Base-by-base conservation (phyloP, 2,329 filamentous ascomycete species). In the Neodidymelliopsis sp. region DNA sequence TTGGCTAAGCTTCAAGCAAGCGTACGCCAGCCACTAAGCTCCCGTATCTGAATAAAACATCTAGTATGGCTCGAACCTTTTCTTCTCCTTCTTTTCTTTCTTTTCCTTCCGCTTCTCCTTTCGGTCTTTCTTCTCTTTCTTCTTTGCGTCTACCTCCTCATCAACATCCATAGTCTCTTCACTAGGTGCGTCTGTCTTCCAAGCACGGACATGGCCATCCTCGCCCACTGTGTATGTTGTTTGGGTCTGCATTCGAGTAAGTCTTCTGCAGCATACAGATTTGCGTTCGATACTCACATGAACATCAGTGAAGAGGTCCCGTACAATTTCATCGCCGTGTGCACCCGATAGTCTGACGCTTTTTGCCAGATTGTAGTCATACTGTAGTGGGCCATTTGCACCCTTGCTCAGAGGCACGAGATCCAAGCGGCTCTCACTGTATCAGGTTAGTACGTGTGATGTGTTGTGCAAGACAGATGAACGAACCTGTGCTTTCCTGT, bases 401-500 rank as follows among this genome's bases (percentile, higher is more conserved):
- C 48, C 57, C 19, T 66, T 68, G 11, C 51, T 48, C 4, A 74
- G 49, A 1, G 68, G 68, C 10, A 71, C 64, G 12, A 75, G 57
- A 23, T 66, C 64, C 0, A 73, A 48, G 8, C 54, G 50, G 19
- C 59, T 55, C 16, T 62, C 56, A 25, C 70, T 73, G 30, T 24
- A 1, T 10, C 7, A 4, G 6, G 20, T 62, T n/a, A 56, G 47
- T 15, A 41, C 11, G 16, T 9, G 23, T 18, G 11, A 3, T 2
- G 8, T 4, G 13, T 2, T 10, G 3, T 12, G 4, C 6, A 12
- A 11, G 22, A 34, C 11, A 5, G 15, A 19, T 29, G 5, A 29
- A 77, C 81, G 69, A 75, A 87, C 85, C 87, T 86, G 61, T 88
- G 86, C 27, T 80, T 78, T n/a, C 87, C 87, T 2, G 80, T 81